Conservation (phyloP, 495 filamentous ascomycete genomes). For the Parathielavia hyrcaniae region DNA sequence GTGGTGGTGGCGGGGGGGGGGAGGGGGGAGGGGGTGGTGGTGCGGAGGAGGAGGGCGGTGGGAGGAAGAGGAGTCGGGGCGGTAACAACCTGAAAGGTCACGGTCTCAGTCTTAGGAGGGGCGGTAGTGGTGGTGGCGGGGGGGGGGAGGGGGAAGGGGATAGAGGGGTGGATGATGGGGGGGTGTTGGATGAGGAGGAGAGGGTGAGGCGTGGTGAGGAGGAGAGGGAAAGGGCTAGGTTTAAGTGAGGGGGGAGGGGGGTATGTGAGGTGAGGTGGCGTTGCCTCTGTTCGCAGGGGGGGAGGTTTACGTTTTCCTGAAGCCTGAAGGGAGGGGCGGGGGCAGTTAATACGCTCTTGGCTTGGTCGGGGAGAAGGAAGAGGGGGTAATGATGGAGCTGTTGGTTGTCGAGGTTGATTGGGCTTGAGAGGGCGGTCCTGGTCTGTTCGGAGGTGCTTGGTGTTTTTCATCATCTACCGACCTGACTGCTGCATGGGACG, state of each 20-base stretch:
- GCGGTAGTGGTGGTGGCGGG: constrained; percentile 33
- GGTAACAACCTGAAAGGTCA: constrained; percentile 37
- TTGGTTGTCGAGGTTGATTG: neutral
- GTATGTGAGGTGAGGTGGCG: neutral
- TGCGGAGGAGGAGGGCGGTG: constrained; percentile 14
- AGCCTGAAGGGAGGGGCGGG: neutral
- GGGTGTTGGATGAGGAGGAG: constrained; percentile 37
- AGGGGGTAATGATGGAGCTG: neutral
- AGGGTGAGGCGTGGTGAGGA: constrained; percentile 50
- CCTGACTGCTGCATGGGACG: too few species aligned
- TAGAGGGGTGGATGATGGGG: neutral
- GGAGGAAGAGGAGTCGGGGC: constrained; percentile 38
- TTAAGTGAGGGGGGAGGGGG: constrained; percentile 23
- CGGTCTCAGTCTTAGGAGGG: constrained; percentile 25
- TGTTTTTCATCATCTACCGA: too few species aligned
- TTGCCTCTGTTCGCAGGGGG: neutral
- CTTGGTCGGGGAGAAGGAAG: neutral
- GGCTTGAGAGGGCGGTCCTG: neutral
- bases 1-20: constrained; percentile 19
- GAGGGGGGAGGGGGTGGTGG: constrained; percentile 25
- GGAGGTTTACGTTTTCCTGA: neutral
- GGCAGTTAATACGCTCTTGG: neutral
- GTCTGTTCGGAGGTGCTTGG: too few species aligned
- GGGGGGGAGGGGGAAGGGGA: constrained; percentile 16
- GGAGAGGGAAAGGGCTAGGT: constrained; percentile 42